These are phyloP conservation scores for Gymnopilus junonius DNA, from an alignment of 768 basidiomycete genomes.

Conservation along the genomic window DNA sequence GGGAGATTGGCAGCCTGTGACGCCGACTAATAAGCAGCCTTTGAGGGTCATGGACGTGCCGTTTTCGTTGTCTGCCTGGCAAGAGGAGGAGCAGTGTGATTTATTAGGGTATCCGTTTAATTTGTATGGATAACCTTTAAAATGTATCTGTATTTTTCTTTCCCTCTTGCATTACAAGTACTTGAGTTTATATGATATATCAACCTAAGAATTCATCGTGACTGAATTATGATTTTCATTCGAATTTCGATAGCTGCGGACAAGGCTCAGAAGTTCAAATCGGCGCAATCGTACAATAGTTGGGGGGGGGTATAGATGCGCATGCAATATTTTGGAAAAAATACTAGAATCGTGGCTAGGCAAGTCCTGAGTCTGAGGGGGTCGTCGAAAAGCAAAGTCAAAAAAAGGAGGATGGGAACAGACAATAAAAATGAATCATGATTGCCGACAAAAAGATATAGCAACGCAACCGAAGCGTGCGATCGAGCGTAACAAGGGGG, in stretches of 20 bases:
- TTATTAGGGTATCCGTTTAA: constrained; percentile 34
- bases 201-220: too few species aligned
- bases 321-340: not conserved
- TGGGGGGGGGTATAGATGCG: not conserved
- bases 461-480: not conserved
- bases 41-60: constrained; percentile 40
- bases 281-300: not conserved
- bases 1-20: constrained; percentile 40
- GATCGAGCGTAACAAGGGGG: too few species aligned
- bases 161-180: not conserved
- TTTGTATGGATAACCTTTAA: constrained; percentile 15
- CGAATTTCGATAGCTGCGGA: too few species aligned
- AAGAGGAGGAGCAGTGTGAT: constrained; percentile 42
- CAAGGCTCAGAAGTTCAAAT: too few species aligned
- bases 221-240: too few species aligned
- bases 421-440: too few species aligned
- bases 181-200: too few species aligned
- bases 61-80: constrained; percentile 30
- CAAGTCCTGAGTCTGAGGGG: not conserved
- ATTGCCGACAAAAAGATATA: not conserved
- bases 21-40: constrained; percentile 26
- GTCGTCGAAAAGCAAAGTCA: not conserved
- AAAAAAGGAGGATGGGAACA: not conserved
- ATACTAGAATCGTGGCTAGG: not conserved
- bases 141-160: not conserved